phyloP scores from a whole-genome alignment of 139 green algal genomes.

The Chlorella sp. region DNA sequence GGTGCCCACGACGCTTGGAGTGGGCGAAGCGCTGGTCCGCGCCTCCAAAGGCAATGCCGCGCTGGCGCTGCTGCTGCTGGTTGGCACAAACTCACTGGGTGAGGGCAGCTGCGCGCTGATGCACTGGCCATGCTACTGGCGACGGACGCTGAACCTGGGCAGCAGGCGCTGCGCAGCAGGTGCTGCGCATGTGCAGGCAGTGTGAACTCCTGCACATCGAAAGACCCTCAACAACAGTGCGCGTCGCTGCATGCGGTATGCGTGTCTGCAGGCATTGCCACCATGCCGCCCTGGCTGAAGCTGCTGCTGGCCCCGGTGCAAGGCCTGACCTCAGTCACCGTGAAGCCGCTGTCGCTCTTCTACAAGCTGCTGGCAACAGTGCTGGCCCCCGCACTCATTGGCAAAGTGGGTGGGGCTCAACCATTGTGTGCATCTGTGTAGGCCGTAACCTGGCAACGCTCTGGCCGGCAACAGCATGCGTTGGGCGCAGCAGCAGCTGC shows the following conservation, averaged over 20 bases:
- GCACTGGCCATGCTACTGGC: no score
- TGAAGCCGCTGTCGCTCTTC: constrained; percentile 72
- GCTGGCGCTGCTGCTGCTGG: constrained; percentile 84
- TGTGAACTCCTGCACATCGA: no score
- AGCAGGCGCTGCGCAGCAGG: no score
- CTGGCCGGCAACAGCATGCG: no score
- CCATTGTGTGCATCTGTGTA: background rate
- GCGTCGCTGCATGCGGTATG: no score
- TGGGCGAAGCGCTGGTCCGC: constrained; percentile 72
- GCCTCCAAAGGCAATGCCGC: constrained; percentile 69
- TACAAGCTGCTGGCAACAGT: constrained; percentile 82
- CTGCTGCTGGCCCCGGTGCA: constrained; percentile 49
- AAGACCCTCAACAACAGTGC: no score
- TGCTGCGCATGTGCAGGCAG: no score
- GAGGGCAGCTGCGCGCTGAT: no score
- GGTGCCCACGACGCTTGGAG: constrained; percentile 87
- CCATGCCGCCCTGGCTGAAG: constrained; percentile 67
- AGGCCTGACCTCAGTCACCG: background rate
- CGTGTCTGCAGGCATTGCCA: constrained; percentile 76
- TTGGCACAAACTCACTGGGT: constrained; percentile 78
- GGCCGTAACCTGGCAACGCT: no score
- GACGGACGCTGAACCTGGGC: no score
- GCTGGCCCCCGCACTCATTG: constrained; percentile 50
- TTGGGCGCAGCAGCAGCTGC: no score
- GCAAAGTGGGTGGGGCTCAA: constrained; percentile 40